Evolutionary conservation across 352 stramenopile species (phyloP).

Genomic region (Phytophthora hybrid): DNA sequence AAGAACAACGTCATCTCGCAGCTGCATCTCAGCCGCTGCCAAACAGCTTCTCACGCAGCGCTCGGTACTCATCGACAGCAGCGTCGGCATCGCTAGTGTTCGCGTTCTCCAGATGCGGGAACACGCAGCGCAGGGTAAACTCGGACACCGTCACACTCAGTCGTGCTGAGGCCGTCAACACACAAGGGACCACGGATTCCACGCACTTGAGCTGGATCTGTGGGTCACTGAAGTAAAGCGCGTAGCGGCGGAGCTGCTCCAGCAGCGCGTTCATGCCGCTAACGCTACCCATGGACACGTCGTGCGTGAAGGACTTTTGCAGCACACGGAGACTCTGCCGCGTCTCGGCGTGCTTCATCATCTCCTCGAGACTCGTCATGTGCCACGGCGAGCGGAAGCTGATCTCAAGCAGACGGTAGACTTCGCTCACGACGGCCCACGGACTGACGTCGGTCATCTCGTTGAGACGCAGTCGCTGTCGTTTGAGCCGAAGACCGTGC

Average conservation of each 20-base stretch:
- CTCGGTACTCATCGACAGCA: neutral
- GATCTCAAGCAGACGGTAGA: constrained; percentile 19
- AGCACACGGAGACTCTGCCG: too few species aligned
- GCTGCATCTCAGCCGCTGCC: constrained; percentile 3
- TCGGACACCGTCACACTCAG: constrained; percentile 17
- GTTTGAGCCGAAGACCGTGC: constrained; percentile 16
- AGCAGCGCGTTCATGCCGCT: constrained; percentile 12
- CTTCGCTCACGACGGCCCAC: constrained; percentile 22
- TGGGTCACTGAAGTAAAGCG: constrained; percentile 23
- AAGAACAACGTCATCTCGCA: constrained; percentile 20
- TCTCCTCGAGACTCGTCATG: constrained; percentile 15
- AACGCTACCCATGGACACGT: too few species aligned
- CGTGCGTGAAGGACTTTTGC: too few species aligned
- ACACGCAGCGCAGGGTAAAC: constrained; percentile 20
- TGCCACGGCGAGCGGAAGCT: constrained; percentile 23
- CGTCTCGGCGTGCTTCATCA: too few species aligned
- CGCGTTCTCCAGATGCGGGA: constrained; percentile 17
- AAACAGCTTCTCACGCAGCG: constrained; percentile 13
- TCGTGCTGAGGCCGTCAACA: constrained; percentile 2
- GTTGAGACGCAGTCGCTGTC: neutral
- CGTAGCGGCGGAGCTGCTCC: constrained; percentile 22
- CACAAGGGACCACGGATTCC: constrained; percentile 9
- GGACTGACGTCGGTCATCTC: constrained; percentile 7
- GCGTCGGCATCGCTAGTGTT: neutral
- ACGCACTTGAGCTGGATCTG: constrained; percentile 15